A percentile compares a stretch with the other conserved stretches of the same genome.
Evolutionary conservation across 768 basidiomycete genomes (phyloP).

Genomic region (Rhodocollybia butyracea): DNA sequence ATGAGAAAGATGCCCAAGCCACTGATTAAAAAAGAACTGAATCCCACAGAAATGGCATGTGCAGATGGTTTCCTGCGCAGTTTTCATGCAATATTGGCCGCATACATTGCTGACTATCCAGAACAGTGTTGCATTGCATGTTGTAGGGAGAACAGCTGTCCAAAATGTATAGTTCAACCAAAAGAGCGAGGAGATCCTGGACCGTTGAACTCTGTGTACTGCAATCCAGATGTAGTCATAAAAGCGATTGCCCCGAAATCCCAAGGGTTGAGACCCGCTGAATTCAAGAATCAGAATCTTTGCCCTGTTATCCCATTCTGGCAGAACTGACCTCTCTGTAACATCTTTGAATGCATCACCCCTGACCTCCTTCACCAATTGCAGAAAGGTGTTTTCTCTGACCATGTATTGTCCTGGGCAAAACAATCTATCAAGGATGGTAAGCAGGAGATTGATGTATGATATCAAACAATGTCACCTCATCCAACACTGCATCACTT

Average conservation of each 20-base stretch:
- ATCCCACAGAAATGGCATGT: conserved; percentile 25
- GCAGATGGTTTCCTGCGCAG: conserved; percentile 27
- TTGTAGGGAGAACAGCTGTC: conserved; percentile 16
- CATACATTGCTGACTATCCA: conserved; percentile 27
- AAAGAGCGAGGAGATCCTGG: conserved; percentile 8
- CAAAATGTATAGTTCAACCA: conserved; percentile 16
- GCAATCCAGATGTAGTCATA: not conserved
- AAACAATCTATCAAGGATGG: conserved; percentile 15
- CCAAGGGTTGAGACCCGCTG: not conserved
- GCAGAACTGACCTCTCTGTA: conserved; percentile 32
- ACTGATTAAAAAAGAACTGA: conserved; percentile 17
- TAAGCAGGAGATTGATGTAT: conserved; percentile 28
- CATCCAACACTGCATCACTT: conserved; percentile 34
- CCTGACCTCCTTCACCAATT: conserved; percentile 48
- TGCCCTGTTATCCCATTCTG: conserved; percentile 31
- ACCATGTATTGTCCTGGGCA: conserved; percentile 36
- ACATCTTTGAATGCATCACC: conserved; percentile 38
- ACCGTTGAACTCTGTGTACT: conserved; percentile 4
- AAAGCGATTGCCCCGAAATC: not conserved
- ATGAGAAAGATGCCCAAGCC: conserved; percentile 21
- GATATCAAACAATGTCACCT: conserved; percentile 27
- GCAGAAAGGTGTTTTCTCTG: conserved; percentile 46
- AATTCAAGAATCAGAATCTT: not conserved
- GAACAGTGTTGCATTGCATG: conserved; percentile 25
- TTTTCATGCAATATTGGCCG: conserved; percentile 29